A percentile compares a stretch with the other conserved stretches of the same genome.
Evolutionary conservation across 2,329 filamentous ascomycete genomes (phyloP).

Genomic region (Colletotrichum sp.): DNA sequence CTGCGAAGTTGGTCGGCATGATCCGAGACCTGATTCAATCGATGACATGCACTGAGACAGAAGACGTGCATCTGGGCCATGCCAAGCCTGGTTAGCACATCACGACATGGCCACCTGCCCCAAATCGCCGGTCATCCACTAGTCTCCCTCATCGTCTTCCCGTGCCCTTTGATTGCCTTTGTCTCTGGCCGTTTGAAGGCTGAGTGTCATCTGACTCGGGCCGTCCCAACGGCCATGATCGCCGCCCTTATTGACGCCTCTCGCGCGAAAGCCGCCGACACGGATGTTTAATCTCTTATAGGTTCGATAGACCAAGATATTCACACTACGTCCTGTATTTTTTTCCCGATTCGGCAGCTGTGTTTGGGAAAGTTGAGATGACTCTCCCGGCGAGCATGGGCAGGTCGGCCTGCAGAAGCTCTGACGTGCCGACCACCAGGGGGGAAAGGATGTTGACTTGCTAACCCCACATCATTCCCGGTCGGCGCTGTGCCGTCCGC

Average conservation of each 20-base stretch:
- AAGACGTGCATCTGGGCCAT: neutral
- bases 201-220: neutral
- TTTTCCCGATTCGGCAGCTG: neutral
- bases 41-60: neutral
- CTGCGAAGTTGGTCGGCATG: neutral
- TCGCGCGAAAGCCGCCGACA: neutral
- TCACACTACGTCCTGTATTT: neutral
- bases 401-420: neutral
- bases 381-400: neutral
- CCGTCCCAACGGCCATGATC: neutral
- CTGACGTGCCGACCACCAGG: neutral
- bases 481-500: constrained; percentile 7
- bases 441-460: neutral
- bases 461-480: neutral
- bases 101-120: neutral
- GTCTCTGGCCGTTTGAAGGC: neutral
- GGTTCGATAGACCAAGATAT: neutral
- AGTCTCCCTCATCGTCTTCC: neutral
- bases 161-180: neutral
- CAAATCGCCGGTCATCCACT: neutral
- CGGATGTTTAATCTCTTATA: neutral
- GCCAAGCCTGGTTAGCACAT: neutral
- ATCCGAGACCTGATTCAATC: neutral
- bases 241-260: neutral
- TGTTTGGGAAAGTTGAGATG: neutral